Evolutionary conservation across 306 rosid species (phyloP).

Genomic region (Dryas octopetala): DNA sequence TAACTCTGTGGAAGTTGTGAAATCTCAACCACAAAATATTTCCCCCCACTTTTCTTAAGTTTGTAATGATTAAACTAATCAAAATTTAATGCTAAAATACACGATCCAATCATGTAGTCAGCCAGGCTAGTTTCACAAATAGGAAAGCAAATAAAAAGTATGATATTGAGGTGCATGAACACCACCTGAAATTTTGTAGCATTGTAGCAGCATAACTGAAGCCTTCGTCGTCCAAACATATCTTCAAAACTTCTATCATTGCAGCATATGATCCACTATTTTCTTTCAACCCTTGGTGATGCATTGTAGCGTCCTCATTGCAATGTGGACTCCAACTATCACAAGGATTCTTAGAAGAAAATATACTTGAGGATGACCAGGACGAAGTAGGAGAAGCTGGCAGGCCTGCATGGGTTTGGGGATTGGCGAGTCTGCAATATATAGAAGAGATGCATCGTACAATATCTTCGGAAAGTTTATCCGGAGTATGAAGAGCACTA

Average conservation of each 20-base stretch:
- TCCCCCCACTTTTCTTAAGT: not conserved
- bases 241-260: slow-evolving; percentile 36
- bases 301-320: slow-evolving; percentile 14
- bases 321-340: slow-evolving; percentile 39
- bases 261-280: slow-evolving; percentile 16
- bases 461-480: slow-evolving; percentile 42
- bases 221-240: slow-evolving; percentile 30
- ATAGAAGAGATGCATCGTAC: slow-evolving; percentile 43
- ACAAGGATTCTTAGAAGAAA: slow-evolving; percentile 31
- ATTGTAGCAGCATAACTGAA: slow-evolving; percentile 31
- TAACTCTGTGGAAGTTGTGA: not conserved
- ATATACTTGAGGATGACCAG: slow-evolving; percentile 33
- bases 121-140: not conserved
- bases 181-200: slow-evolving; percentile 40
- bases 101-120: not conserved
- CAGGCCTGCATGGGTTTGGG: slow-evolving; percentile 16
- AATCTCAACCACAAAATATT: not conserved
- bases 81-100: not conserved
- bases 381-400: slow-evolving; percentile 32
- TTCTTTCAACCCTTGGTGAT: slow-evolving; percentile 13
- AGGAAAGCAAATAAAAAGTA: not conserved
- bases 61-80: not conserved
- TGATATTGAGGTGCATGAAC: not conserved
- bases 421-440: slow-evolving; percentile 37
- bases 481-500: slow-evolving; percentile 23